phyloP scores from a whole-genome alignment of 176 grass and related monocot genomes.

The Triticum monococcum region DNA sequence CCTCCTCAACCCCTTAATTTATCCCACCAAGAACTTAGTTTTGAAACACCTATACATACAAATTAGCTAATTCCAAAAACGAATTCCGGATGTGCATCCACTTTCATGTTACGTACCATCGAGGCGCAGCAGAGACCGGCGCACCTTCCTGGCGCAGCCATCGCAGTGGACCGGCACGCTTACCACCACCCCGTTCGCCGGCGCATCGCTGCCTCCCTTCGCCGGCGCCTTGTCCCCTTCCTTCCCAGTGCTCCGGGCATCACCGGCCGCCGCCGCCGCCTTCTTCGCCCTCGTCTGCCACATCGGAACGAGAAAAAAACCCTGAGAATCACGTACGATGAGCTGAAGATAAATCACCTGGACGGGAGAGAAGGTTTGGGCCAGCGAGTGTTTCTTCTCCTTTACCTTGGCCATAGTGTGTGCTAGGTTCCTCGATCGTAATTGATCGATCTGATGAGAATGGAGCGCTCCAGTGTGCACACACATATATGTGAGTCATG shows the following conservation, averaged over 20 bases:
- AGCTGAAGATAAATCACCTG: neutral
- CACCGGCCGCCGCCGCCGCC: neutral
- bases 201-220: neutral
- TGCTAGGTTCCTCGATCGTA: neutral
- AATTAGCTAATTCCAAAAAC: neutral
- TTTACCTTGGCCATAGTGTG: conserved; percentile 4
- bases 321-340: neutral
- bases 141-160: conserved; percentile 62
- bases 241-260: neutral
- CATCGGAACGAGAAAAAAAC: too few relatives aligned
- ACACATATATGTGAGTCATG: neutral
- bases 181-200: conserved; percentile 33
- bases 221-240: neutral
- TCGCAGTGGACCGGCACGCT: conserved; percentile 60
- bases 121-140: conserved; percentile 37
- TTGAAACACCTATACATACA: neutral
- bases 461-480: neutral
- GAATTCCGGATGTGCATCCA: neutral
- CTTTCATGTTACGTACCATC: conserved; percentile 33
- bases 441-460: neutral
- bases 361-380: neutral
- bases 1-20: conserved; percentile 49
- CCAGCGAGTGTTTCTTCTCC: neutral
- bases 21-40: neutral
- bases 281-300: neutral